Conservation (phyloP, 352 stramenopile genomes). For the Thalassiosira hispida region DNA sequence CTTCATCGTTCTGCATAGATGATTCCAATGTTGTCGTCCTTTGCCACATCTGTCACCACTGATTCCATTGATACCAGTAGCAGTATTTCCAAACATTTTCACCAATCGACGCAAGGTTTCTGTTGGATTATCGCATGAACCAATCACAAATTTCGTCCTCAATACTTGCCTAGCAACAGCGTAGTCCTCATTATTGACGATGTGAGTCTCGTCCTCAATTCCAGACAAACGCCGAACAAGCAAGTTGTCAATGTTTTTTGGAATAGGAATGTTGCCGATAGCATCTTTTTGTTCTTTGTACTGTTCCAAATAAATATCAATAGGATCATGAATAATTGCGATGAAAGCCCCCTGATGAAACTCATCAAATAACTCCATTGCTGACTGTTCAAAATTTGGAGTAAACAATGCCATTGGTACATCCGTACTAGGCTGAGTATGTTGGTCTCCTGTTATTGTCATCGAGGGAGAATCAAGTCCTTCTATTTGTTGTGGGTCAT, state of each 20-base stretch:
- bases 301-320: conserved; percentile 23
- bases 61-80: background rate
- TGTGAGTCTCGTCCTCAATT: conserved; percentile 3
- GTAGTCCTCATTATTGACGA: conserved; percentile 23
- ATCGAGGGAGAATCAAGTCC: background rate
- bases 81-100: background rate
- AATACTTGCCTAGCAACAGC: conserved; percentile 19
- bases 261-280: background rate
- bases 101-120: conserved; percentile 24
- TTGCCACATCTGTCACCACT: background rate
- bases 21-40: background rate
- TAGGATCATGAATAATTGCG: conserved; percentile 22
- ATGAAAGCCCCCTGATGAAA: conserved; percentile 19
- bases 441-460: background rate
- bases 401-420: conserved; percentile 17
- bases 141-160: conserved; percentile 19
- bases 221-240: conserved; percentile 25
- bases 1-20: conserved; percentile 26
- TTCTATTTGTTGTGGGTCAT: conserved; percentile 11
- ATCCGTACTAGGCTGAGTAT: background rate
- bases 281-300: background rate
- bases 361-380: conserved; percentile 20
- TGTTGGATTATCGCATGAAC: conserved; percentile 15
- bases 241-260: conserved; percentile 8
- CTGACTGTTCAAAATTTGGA: conserved; percentile 11